Percentiles rank a stretch among this genome's conserved stretches.
Evolutionary conservation across 2,329 filamentous ascomycete species (phyloP).

Genomic region (Ascocoryne sarcoides): DNA sequence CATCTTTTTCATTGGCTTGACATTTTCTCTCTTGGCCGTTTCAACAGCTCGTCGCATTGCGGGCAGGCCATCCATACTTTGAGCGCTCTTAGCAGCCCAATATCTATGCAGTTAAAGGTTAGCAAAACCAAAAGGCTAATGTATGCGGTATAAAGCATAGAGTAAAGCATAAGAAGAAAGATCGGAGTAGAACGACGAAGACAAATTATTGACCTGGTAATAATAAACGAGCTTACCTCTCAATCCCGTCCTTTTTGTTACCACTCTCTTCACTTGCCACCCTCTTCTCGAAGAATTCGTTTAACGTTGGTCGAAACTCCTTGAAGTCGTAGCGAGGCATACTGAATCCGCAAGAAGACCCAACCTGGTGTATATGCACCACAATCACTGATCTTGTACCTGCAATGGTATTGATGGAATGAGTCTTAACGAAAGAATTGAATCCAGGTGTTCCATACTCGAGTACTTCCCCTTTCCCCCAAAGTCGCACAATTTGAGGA

Average conservation of each 20-base stretch:
- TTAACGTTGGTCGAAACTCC: slow-evolving; percentile 13
- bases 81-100: slow-evolving; percentile 16
- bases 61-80: slow-evolving; percentile 16
- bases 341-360: slow-evolving; percentile 14
- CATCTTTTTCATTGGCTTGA: slow-evolving; percentile 20
- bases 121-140: neutral
- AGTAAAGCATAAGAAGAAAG: too few species aligned
- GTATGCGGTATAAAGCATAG: too few species aligned
- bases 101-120: slow-evolving; percentile 10
- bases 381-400: slow-evolving; percentile 15
- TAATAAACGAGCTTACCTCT: slow-evolving; percentile 8
- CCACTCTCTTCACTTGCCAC: slow-evolving; percentile 12
- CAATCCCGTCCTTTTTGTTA: slow-evolving; percentile 15
- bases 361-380: slow-evolving; percentile 18
- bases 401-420: slow-evolving; percentile 9
- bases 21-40: slow-evolving; percentile 10
- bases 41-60: slow-evolving; percentile 12
- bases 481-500: slow-evolving; percentile 16
- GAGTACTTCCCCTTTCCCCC: slow-evolving; percentile 15
- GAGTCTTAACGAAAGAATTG: slow-evolving; percentile 9
- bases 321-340: slow-evolving; percentile 16
- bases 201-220: too few species aligned
- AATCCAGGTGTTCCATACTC: slow-evolving; percentile 15
- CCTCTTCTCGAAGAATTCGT: slow-evolving; percentile 17
- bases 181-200: too few species aligned